Evolutionary conservation across 177 flowering plant genomes (phyloP).

Genomic region (Vitis hybrid): DNA sequence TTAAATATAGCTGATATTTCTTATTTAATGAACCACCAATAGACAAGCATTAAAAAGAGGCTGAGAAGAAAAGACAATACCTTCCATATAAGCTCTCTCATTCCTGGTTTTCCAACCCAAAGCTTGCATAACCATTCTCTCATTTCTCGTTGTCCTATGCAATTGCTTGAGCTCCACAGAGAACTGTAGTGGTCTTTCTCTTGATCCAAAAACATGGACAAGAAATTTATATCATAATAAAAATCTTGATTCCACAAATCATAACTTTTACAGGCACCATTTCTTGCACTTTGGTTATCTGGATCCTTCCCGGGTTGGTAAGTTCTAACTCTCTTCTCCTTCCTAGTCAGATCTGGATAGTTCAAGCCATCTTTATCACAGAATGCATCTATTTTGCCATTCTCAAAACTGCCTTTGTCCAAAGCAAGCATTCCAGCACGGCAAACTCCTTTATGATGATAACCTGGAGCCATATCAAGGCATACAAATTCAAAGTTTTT

Average conservation of each 20-base stretch:
- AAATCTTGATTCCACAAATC: constrained; percentile 33
- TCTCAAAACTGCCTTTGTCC: constrained; percentile 36
- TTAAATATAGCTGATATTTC: background rate
- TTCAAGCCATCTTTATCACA: constrained; percentile 27
- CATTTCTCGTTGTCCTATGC: constrained; percentile 85
- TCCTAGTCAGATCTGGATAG: constrained; percentile 39
- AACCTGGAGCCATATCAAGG: constrained; percentile 96
- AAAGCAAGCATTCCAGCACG: constrained; percentile 96
- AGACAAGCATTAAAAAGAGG: background rate
- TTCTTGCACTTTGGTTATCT: constrained; percentile 14
- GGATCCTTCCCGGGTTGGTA: constrained; percentile 18
- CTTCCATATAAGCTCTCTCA: constrained; percentile 91
- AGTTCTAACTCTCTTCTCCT: constrained; percentile 56
- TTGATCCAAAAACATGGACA: constrained; percentile 67
- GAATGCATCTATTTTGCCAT: constrained; percentile 17
- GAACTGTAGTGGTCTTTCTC: constrained; percentile 85
- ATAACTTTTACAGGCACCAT: constrained; percentile 27
- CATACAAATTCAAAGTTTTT: constrained; percentile 91
- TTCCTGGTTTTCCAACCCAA: constrained; percentile 72
- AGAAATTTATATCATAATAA: constrained; percentile 62
- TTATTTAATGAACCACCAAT: background rate
- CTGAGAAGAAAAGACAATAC: constrained; percentile 29
- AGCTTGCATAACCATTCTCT: constrained; percentile 90
- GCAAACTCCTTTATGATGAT: constrained; percentile 86
- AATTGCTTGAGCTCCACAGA: constrained; percentile 73